Conservation (phyloP, 176 grass and related monocot genomes). For the Melocanna baccifera region DNA sequence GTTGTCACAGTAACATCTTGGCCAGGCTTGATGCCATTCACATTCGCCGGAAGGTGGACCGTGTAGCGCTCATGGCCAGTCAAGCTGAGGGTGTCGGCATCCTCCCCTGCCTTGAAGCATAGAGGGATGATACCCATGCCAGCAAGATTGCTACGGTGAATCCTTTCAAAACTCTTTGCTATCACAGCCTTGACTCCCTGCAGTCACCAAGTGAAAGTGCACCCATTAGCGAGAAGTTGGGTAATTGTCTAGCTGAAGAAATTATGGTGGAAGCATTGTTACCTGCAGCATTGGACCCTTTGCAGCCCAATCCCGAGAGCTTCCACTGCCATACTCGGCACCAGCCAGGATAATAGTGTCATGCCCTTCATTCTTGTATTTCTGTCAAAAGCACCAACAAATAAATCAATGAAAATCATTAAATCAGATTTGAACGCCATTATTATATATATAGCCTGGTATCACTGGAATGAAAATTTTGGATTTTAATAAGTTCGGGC, state of each 20-base stretch:
- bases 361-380: conserved; percentile 79
- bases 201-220: conserved; percentile 31
- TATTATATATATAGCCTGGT: not conserved
- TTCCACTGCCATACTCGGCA: conserved; percentile 93
- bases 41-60: conserved; percentile 66
- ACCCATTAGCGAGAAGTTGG: conserved; percentile 7
- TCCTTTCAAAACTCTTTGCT: conserved; percentile 96
- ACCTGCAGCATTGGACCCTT: conserved; percentile 97
- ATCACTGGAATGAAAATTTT: conserved; percentile 2
- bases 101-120: conserved; percentile 85
- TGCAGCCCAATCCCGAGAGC: conserved; percentile 94
- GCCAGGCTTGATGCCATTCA: conserved; percentile 82
- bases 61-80: conserved; percentile 84
- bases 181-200: conserved; percentile 97
- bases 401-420: not conserved
- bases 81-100: conserved; percentile 82
- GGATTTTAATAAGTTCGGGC: not conserved
- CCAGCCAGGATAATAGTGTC: conserved; percentile 86
- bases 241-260: not conserved
- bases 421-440: not conserved
- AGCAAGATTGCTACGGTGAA: conserved; percentile 93
- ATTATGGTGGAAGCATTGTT: conserved; percentile 1
- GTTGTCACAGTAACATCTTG: conserved; percentile 80
- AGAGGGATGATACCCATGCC: conserved; percentile 95
- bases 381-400: conserved; percentile 47